Conservation (phyloP, 139 green algal species). For the Picocystis salinarum region DNA sequence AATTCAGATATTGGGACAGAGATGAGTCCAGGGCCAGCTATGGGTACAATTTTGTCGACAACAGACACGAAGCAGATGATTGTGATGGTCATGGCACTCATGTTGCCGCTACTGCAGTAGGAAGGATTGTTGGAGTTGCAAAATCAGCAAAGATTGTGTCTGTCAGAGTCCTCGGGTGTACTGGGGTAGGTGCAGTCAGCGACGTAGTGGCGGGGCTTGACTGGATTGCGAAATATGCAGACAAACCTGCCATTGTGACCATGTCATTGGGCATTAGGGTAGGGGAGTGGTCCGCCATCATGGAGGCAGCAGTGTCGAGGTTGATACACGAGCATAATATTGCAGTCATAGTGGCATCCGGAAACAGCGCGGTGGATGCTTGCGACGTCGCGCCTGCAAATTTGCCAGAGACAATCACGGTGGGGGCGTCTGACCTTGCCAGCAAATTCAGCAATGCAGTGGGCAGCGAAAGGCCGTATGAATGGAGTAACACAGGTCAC, state of each 20-base stretch:
- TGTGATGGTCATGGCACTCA: slow-evolving; percentile 60
- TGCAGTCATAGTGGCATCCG: slow-evolving; percentile 26
- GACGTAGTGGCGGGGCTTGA: slow-evolving; percentile 30
- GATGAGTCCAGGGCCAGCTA: background rate
- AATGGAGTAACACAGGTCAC: slow-evolving; percentile 24
- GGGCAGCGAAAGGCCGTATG: slow-evolving; percentile 13
- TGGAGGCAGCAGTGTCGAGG: slow-evolving; percentile 19
- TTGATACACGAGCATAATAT: slow-evolving; percentile 20
- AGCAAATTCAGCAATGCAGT: slow-evolving; percentile 9
- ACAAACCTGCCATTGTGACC: slow-evolving; percentile 35
- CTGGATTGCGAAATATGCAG: slow-evolving; percentile 35
- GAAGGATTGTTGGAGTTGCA: slow-evolving; percentile 43
- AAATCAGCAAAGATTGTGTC: slow-evolving; percentile 39
- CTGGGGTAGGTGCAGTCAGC: slow-evolving; percentile 23
- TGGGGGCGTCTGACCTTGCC: slow-evolving; percentile 23
- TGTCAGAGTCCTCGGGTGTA: slow-evolving; percentile 54
- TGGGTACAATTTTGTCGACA: slow-evolving; percentile 36
- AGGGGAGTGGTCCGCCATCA: slow-evolving; percentile 16
- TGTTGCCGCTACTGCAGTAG: slow-evolving; percentile 37
- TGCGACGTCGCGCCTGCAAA: slow-evolving; percentile 20
- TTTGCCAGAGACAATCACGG: slow-evolving; percentile 28
- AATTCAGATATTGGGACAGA: slow-evolving; percentile 33
- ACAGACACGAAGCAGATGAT: slow-evolving; percentile 23
- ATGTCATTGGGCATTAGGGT: slow-evolving; percentile 43
- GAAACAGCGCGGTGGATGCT: slow-evolving; percentile 17